Evolutionary conservation across 805 yeast genomes (phyloP), one percentile per base, ranked within the genome.

Genomic region (Saccharomycopsis amapae): DNA sequence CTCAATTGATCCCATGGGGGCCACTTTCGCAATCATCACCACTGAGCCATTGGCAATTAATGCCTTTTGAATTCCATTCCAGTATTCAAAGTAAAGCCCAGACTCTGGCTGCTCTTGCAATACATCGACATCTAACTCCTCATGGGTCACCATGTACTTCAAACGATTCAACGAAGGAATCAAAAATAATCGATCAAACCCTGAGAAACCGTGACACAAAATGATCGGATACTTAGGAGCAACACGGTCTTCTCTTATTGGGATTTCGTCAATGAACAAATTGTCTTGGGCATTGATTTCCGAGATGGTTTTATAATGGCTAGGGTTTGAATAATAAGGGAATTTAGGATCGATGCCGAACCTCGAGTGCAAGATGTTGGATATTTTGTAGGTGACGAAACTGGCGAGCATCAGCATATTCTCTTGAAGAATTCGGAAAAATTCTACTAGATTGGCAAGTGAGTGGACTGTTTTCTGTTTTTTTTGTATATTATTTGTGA

Each of bases 131-230:
- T 53, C 45, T 13, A 36, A 23, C 23, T 47, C 46, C 9, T 42
- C 51, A 17, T 55, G 52, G 24, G 49, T 50, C 39, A 56, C 50
- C 33, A 54, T 40, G 5, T 57, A 61, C 57, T 2, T 61, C 30
- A 64, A 52, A 17, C 59, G 66, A 45, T 50, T 58, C 10, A 65
- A 44, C 2, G 67, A 68, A 0, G 80, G 78, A 2, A 75, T 37
- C 6, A 78, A 53, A 30, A 65, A 58, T 32, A 76, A 43, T 45
- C 66, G 69, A 55, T 85, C 94, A 55, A 85, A 87, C 1, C 96
- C 96, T 0, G 85, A 77, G 20, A 87, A 71, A 0, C 96, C 96
- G 65, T 87, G 96, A 56, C 95, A 87, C 23, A 87, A 62, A 0
- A 87, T 82, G 1, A 87, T 75, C 0, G 96, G 95, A 47, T 75